Percentiles rank a stretch among this genome's conserved stretches.
Evolutionary conservation across 208 protist species (phyloP).

Genomic region (Leishmania turanica): DNA sequence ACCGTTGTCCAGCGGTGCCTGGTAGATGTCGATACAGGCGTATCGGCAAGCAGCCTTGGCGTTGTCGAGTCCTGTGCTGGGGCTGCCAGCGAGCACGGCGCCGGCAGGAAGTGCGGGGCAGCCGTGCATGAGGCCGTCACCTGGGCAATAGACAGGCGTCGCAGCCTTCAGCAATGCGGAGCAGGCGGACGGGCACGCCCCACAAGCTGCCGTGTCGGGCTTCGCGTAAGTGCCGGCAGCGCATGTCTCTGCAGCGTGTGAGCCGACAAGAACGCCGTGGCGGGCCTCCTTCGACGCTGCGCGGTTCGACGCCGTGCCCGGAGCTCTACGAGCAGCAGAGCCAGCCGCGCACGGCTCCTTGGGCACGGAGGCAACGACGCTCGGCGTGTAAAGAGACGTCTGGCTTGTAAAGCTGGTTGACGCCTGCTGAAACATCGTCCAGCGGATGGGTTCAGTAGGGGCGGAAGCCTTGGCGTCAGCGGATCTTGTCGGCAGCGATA

Average conservation of each 20-base stretch:
- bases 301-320: background rate
- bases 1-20: constrained; percentile 22
- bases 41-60: constrained; percentile 19
- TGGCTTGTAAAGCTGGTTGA: background rate
- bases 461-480: background rate
- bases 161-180: background rate
- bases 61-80: constrained; percentile 1
- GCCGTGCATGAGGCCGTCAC: constrained; percentile 33
- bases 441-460: background rate
- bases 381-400: constrained; percentile 6
- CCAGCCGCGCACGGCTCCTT: background rate
- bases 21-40: constrained; percentile 16
- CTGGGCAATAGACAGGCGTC: constrained; percentile 27
- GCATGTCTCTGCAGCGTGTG: constrained; percentile 1
- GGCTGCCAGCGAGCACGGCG: constrained; percentile 13
- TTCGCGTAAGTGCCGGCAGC: constrained; percentile 18
- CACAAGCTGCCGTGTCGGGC: constrained; percentile 6
- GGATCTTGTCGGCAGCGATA: background rate
- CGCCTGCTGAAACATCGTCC: constrained; percentile 7
- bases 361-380: background rate
- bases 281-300: background rate
- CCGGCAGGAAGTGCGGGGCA: constrained; percentile 17
- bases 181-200: constrained; percentile 19
- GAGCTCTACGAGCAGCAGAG: background rate
- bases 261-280: background rate